Evolutionary conservation across 768 basidiomycete species (phyloP).

Genomic region (Rhodotorula babjevae): DNA sequence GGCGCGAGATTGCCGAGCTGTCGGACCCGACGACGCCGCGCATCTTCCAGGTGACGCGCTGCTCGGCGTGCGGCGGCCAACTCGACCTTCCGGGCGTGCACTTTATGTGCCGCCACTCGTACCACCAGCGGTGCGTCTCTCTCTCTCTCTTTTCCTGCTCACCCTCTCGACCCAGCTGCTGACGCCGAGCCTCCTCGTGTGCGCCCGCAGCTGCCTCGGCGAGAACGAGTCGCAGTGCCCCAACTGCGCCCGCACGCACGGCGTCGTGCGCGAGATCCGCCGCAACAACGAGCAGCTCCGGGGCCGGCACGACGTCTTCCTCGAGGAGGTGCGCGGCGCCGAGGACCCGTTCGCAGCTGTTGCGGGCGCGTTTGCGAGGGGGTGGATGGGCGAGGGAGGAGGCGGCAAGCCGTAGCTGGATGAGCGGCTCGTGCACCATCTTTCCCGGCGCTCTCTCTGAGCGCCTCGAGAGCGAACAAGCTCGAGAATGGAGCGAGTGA

Average conservation of each 20-base stretch:
- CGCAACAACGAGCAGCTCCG: constrained; percentile 77
- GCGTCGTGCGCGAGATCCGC: constrained; percentile 82
- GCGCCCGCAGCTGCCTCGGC: constrained; percentile 64
- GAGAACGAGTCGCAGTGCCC: constrained; percentile 89
- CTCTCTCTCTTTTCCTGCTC: constrained; percentile 7
- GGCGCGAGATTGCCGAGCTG: constrained; percentile 75
- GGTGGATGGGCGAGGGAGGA: constrained; percentile 31
- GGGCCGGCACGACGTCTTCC: constrained; percentile 48
- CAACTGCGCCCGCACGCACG: constrained; percentile 76
- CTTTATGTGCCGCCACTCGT: constrained; percentile 98
- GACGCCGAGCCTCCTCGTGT: too few relatives aligned
- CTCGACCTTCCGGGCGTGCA: constrained; percentile 89
- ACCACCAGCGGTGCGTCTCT: constrained; percentile 72
- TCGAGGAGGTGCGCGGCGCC: constrained; percentile 48
- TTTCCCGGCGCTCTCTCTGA: background rate
- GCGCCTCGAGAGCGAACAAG: too few relatives aligned
- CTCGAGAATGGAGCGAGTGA: too few relatives aligned
- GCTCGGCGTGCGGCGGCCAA: constrained; percentile 80
- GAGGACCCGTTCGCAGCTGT: constrained; percentile 48
- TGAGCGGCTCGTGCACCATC: background rate
- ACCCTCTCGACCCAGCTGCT: background rate
- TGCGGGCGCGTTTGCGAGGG: constrained; percentile 48
- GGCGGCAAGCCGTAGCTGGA: too few relatives aligned
- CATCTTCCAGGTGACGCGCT: constrained; percentile 91
- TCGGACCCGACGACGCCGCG: constrained; percentile 70